Conservation (phyloP, 1,284 basidiomycete genomes). For the Schizophyllum commune region DNA sequence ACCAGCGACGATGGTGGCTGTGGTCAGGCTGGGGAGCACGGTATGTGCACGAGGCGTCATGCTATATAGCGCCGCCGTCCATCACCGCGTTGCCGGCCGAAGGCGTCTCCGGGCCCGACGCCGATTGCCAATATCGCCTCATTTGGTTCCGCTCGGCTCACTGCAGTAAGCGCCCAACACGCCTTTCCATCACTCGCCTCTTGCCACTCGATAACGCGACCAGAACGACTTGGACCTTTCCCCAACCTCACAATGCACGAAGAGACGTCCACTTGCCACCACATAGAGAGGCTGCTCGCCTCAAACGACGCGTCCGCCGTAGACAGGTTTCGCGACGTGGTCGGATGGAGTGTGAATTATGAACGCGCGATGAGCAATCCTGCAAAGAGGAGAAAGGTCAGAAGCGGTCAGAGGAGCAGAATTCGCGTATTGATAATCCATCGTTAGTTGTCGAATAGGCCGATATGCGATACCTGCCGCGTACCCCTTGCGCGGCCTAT, state of each 20-base stretch:
- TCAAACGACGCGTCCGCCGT: neutral
- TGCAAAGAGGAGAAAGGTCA: slow-evolving; percentile 35
- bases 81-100: neutral
- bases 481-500: slow-evolving; percentile 61
- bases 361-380: slow-evolving; percentile 17
- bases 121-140: neutral
- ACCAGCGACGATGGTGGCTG: neutral
- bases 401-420: neutral
- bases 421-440: slow-evolving; percentile 12
- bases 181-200: neutral
- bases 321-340: neutral
- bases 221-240: neutral
- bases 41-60: neutral
- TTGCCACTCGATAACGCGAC: neutral
- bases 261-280: neutral
- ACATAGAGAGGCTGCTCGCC: neutral
- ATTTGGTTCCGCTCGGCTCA: neutral
- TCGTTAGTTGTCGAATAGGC: slow-evolving; percentile 27
- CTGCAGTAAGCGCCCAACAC: neutral
- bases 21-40: neutral
- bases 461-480: slow-evolving; percentile 60
- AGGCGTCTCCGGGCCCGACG: neutral
- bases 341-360: neutral
- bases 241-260: neutral
- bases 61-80: neutral